Evolutionary conservation across 768 basidiomycete species (phyloP), one percentile per base, ranked within the genome.

Genomic region (Termitomyces sp.): DNA sequence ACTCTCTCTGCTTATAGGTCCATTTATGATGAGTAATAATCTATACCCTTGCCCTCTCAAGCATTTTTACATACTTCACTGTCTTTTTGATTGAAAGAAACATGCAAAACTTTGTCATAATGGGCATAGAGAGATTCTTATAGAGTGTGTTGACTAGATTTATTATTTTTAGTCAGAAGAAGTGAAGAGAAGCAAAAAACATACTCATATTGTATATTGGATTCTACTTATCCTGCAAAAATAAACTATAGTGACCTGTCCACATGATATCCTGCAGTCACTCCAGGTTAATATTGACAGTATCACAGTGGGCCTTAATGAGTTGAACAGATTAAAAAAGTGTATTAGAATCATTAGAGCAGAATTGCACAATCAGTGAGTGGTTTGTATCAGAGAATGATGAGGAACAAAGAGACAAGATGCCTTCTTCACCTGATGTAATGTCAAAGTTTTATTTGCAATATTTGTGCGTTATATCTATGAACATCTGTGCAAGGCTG

Each of bases 171-270:
- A 37, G 17, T 53, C 33, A 30, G 50, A 4, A 19, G 7, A 8
- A 21, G 26, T 2, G 31, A 23, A 28, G 9, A 5, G 44, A 15
- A 28, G 7, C 26, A 12, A 11, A 5, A 35, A 0, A 35, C 26
- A 17, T 26, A 17, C 44, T 26, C 26, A 45, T 26, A 45, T 28
- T 15, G 2, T 28, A 45, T 45, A 28, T 28, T 54, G 95, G 67
- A 14, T 91, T 86, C 96, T 95, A 98, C 44, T 98, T 93, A 57
- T 98, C 94, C 75, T 94, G 92, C 54, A 98, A 67, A 74, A 91
- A 98, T 0, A 87, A 80, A 0, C 97, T 96, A 61, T 98, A 99
- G 42, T 79, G 79, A 0, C 97, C 96, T 23, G 82, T 78, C 60
- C 82, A 82, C 0, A 96, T 96, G 55, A 99, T 98, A 46, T 96